A percentile compares a stretch with the other conserved stretches of the same genome.
Conservation (phyloP, 83 land plant species). For the Larix sibirica region DNA sequence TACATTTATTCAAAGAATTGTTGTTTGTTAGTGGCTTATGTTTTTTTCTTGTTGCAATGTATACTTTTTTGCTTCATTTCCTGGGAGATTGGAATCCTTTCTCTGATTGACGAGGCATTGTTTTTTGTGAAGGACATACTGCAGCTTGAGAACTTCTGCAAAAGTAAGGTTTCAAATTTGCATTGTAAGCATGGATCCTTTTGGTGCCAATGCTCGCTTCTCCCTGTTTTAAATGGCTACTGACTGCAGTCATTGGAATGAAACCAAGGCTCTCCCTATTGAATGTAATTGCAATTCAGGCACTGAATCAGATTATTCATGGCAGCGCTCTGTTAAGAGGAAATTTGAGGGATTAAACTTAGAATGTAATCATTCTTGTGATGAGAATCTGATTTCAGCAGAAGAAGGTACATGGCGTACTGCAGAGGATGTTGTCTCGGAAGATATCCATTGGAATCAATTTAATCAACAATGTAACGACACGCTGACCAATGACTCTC, state of each 20-base stretch:
- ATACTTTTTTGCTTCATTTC: background rate
- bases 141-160: background rate
- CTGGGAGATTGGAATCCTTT: background rate
- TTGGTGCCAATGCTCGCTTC: background rate
- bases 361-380: background rate
- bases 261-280: background rate
- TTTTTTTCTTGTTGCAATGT: background rate
- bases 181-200: background rate
- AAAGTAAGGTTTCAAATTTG: background rate
- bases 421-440: background rate
- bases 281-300: background rate
- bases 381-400: background rate
- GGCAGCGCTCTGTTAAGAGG: constrained; percentile 1
- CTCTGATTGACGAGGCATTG: background rate
- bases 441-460: background rate
- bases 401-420: background rate
- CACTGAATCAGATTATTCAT: background rate
- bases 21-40: background rate
- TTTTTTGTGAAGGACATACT: background rate
- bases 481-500: background rate
- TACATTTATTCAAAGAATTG: background rate
- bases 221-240: background rate
- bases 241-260: background rate
- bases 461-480: background rate
- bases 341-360: constrained; percentile 3